Conservation (phyloP, 345 rosid genomes). For the Euphorbia peplus region DNA sequence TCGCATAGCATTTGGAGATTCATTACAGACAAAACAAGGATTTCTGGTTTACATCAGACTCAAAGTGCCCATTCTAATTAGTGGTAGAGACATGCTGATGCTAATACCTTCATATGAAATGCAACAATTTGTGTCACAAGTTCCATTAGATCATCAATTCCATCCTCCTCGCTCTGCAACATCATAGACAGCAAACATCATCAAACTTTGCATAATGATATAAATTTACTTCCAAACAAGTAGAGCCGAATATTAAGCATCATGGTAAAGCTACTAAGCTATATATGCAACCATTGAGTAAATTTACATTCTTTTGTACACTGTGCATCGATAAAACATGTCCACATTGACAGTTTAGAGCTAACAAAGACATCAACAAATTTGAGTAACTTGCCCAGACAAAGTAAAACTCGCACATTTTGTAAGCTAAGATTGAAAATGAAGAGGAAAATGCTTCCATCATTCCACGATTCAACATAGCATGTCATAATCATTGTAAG, state of each 20-base stretch:
- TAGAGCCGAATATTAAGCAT: background rate
- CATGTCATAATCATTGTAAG: background rate
- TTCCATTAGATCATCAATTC: slow-evolving; percentile 66
- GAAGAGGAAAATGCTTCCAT: background rate
- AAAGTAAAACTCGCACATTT: background rate
- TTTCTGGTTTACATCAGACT: background rate
- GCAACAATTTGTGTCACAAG: slow-evolving; percentile 87
- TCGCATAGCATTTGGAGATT: background rate
- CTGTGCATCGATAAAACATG: background rate
- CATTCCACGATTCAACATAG: background rate
- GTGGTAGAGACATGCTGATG: background rate
- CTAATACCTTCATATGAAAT: slow-evolving; percentile 83
- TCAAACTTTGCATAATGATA: background rate
- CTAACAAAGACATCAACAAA: background rate
- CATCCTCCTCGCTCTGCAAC: slow-evolving; percentile 60
- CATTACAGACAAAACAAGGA: background rate
- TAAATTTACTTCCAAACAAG: background rate
- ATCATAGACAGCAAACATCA: slow-evolving; percentile 12
- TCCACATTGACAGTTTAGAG: too few relatives aligned
- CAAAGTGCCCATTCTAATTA: background rate
- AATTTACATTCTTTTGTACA: background rate
- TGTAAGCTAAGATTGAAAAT: background rate
- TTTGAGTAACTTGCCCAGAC: background rate
- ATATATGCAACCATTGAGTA: background rate
- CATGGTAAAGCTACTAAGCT: background rate